Percentiles rank a stretch among this genome's conserved stretches.
These are phyloP conservation scores for Brassica carinata DNA, from an alignment of 345 rosid genomes.

Conservation along the genomic window DNA sequence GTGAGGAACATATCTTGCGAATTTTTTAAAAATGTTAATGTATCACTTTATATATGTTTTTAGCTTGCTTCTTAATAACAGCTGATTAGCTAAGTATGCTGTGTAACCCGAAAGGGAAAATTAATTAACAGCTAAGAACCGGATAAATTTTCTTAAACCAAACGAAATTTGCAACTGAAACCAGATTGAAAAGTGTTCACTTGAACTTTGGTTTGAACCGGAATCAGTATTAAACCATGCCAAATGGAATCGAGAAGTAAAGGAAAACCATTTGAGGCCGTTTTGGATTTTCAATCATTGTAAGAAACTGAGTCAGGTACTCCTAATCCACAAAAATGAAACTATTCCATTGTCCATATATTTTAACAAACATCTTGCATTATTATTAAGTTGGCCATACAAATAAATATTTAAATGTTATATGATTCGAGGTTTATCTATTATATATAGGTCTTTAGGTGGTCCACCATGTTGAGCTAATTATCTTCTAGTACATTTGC, in stretches of 20 bases:
- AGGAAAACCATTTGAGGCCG: neutral
- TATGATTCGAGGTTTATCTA: slow-evolving; percentile 12
- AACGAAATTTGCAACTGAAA: neutral
- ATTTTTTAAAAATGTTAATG: neutral
- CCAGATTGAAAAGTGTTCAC: neutral
- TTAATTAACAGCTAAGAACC: neutral
- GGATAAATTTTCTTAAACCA: neutral
- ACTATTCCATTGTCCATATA: slow-evolving; percentile 20
- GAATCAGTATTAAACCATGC: neutral
- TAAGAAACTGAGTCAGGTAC: slow-evolving; percentile 23
- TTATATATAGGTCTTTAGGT: slow-evolving; percentile 15
- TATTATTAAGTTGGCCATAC: neutral
- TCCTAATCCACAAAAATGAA: slow-evolving; percentile 27
- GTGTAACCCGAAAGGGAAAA: neutral
- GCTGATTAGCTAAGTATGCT: neutral
- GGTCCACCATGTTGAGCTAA: slow-evolving; percentile 23
- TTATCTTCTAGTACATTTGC: slow-evolving; percentile 14
- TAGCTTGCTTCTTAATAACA: neutral
- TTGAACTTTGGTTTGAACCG: neutral
- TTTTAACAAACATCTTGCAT: slow-evolving; percentile 25
- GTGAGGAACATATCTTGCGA: neutral
- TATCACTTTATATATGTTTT: neutral
- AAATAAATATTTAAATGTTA: neutral
- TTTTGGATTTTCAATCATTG: slow-evolving; percentile 33
- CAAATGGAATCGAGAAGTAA: neutral